These are phyloP conservation scores for Phytopythium boreale DNA, from an alignment of 352 stramenopile species.

Conservation along the genomic window DNA sequence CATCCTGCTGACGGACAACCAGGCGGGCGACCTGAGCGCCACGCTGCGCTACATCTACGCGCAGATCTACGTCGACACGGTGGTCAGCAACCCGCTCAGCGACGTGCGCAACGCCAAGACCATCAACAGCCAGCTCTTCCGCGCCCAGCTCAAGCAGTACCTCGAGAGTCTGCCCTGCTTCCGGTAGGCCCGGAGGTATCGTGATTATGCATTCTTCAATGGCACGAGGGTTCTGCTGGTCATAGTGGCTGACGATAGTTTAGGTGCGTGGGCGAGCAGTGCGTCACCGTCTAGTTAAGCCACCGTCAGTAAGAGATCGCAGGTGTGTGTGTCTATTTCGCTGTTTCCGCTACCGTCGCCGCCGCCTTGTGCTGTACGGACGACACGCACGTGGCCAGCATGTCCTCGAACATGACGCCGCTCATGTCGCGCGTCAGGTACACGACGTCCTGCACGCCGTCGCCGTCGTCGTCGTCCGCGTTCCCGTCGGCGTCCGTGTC, in stretches of 20 bases:
- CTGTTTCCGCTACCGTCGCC: not conserved
- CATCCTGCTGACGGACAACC: conserved; percentile 90
- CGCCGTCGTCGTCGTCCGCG: conserved; percentile 10
- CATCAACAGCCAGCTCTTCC: conserved; percentile 81
- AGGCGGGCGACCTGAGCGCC: conserved; percentile 73
- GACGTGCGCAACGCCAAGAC: conserved; percentile 67
- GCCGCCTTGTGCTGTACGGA: conserved; percentile 48
- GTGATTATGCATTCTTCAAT: not conserved
- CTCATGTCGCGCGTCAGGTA: conserved; percentile 87
- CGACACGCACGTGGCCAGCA: conserved; percentile 81
- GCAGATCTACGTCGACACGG: conserved; percentile 88
- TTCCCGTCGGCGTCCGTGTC: conserved; percentile 8
- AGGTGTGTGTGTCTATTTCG: conserved; percentile 4
- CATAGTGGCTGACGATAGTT: not conserved
- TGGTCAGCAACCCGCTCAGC: conserved; percentile 89
- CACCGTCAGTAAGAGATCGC: not conserved
- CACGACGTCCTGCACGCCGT: conserved; percentile 62
- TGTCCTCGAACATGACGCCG: conserved; percentile 87
- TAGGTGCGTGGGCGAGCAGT: not conserved
- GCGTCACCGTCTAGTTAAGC: too few species aligned
- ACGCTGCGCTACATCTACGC: conserved; percentile 88
- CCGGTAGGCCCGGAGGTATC: conserved; percentile 38
- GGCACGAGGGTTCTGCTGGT: not conserved
- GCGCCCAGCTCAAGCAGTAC: conserved; percentile 67
- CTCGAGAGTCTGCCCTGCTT: conserved; percentile 72